Evolutionary conservation across 306 rosid genomes (phyloP), one percentile per base, ranked within the genome.

Genomic region (Crotalaria pallida): DNA sequence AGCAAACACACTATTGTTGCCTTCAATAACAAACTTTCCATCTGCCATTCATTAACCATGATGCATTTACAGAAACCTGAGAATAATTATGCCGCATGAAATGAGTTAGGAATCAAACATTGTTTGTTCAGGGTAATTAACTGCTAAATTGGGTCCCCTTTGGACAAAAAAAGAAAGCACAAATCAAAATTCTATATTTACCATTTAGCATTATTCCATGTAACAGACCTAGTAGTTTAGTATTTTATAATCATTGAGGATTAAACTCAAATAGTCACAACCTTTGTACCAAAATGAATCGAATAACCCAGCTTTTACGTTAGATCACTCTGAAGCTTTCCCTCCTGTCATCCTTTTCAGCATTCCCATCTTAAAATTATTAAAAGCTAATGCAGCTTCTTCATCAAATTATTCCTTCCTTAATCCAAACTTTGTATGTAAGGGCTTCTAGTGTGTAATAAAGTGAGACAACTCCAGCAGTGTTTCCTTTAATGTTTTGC

Each of bases 331-430:
- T 71, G 34, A 67, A 76, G 78, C 70, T 68, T 88, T 82, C 72
- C 72, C 75, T 62, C 33, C n/a, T n/a, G n/a, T n/a, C 16, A 45
- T 21, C 74, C 17, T 60, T 73, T 78, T 55, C 44, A 38, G 61
- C 63, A 59, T 50, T 58, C 3, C 40, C 49, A 11, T 48, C 15
- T 65, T 72, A 18, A 43, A 47, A 58, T 68, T 74, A 55, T 36
- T 63, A 66, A 72, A 79, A 79, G 69, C 52, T 34, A 72, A 60
- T 68, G 62, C 70, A 88, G 80, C 91, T 84, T 83, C 89, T 83
- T 34, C 80, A 59, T 74, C 73, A 88, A 83, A 86, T 63, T 83
- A 88, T 89, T 88, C 96, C 66, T 87, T 89, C 66, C 91, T 86
- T 90, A 74, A 58, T 75, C 79, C 73, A 47, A 67, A 72, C 33